Base-by-base conservation (phyloP, 768 basidiomycete species). In the Hygrophorus pudorinus region DNA sequence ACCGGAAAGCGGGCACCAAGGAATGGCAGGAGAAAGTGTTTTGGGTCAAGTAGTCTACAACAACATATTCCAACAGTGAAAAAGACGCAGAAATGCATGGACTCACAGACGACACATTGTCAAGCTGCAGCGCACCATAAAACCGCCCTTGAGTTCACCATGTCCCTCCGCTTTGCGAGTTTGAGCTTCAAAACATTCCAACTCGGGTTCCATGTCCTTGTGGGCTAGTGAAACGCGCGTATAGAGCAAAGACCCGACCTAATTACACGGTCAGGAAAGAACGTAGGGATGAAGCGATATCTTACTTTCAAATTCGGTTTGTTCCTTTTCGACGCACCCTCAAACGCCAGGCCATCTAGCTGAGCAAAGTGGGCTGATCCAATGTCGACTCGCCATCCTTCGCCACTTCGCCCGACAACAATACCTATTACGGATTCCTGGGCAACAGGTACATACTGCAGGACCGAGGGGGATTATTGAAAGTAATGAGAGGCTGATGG, bases 131-230 rank as follows among this genome's bases (percentile, higher is more conserved):
- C 76, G 71, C 7, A 85, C 70, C 48, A 96, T 57, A 54, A 94
- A 85, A 1, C 94, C 94, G 6, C 82, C 86, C 51, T 87, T 91
- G 30, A 99, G 72, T 52, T 93, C 92, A 1, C 96, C 96, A 53
- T 87, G 97, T 0, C 91, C 94, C 48, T 89, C 88, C 1, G 91
- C 68, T 62, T 96, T 98, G 50, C 79, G 81, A 18, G 88, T 90
- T 53, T 91, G 85, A 1, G 90, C 87, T 56, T 97, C 89, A 54
- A 96, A 89, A 59, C 96, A 99, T 58, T 96, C 91, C 7, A 99
- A 67, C 57, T 99, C 96, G 1, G 96, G 93, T 44, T 99, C 96
- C 87, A 97, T 93, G 60, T 98, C 93, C 56, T 91, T 87, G 56
- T 93, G 90, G 4, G 96, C 92, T 16, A 94, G 67, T 11, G 91